A percentile compares a stretch with the other conserved stretches of the same genome.
phyloP scores from a whole-genome alignment of 1,284 basidiomycete genomes.

The Sanghuangporus weigelae region DNA sequence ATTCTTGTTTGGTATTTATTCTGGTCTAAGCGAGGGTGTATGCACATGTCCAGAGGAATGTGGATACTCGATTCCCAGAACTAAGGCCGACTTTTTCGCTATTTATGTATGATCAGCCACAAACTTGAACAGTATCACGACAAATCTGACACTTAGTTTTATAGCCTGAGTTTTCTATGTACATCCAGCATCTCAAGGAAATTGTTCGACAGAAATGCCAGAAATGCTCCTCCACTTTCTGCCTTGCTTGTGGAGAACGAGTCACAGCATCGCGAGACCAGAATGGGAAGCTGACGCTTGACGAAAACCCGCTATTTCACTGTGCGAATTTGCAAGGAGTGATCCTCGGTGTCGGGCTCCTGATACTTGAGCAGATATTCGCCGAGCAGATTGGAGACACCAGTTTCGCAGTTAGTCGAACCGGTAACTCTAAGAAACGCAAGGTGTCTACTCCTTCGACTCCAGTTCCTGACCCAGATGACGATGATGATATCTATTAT shows the following conservation, averaged over 20 bases:
- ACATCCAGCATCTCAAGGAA: slow-evolving; percentile 56
- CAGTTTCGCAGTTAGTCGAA: slow-evolving; percentile 18
- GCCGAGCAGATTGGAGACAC: slow-evolving; percentile 46
- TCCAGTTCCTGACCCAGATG: slow-evolving; percentile 45
- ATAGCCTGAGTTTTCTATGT: slow-evolving; percentile 67
- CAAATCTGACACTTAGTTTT: not conserved
- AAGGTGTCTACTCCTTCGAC: slow-evolving; percentile 24
- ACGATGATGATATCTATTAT: slow-evolving; percentile 42
- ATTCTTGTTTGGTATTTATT: slow-evolving; percentile 81
- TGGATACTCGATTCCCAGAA: slow-evolving; percentile 50
- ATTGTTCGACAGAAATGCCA: slow-evolving; percentile 59
- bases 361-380: slow-evolving; percentile 70
- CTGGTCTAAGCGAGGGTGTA: slow-evolving; percentile 56
- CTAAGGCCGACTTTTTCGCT: slow-evolving; percentile 75
- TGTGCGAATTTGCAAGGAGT: slow-evolving; percentile 84
- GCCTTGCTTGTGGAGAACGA: slow-evolving; percentile 81
- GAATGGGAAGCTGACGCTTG: slow-evolving; percentile 34
- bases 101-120: slow-evolving; percentile 57
- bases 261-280: slow-evolving; percentile 40
- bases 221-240: slow-evolving; percentile 62
- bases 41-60: slow-evolving; percentile 73
- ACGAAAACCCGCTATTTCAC: slow-evolving; percentile 69
- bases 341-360: slow-evolving; percentile 79
- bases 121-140: not conserved
- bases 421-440: slow-evolving; percentile 28